A percentile compares a stretch with the other conserved stretches of the same genome.
These are phyloP conservation scores for Phytophthora sojae DNA, from an alignment of 352 stramenopile species.

Conservation along the genomic window DNA sequence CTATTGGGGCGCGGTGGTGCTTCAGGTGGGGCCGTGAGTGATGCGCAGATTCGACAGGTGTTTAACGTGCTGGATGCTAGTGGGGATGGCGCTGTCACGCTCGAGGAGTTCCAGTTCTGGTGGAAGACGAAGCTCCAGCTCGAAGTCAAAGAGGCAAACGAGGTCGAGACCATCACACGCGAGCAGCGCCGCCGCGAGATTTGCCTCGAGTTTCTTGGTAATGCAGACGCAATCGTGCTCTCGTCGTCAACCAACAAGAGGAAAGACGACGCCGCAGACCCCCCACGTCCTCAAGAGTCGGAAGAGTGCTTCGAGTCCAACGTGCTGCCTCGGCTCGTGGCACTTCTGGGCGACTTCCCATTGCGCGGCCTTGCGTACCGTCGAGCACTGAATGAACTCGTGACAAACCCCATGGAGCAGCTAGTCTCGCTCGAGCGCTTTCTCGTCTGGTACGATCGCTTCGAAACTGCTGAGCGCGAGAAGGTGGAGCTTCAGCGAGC, in stretches of 20 bases:
- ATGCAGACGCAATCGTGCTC: constrained; percentile 42
- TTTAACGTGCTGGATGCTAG: constrained; percentile 70
- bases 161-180: constrained; percentile 35
- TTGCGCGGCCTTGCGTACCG: constrained; percentile 62
- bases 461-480: constrained; percentile 55
- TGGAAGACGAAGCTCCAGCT: constrained; percentile 76
- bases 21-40: constrained; percentile 25
- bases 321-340: constrained; percentile 58
- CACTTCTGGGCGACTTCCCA: constrained; percentile 58
- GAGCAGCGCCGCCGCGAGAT: constrained; percentile 29
- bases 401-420: constrained; percentile 44
- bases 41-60: constrained; percentile 55
- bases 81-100: constrained; percentile 66
- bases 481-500: constrained; percentile 55
- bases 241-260: background rate
- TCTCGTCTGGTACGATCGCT: constrained; percentile 60
- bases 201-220: constrained; percentile 55
- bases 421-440: constrained; percentile 59
- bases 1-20: constrained; percentile 44
- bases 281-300: background rate
- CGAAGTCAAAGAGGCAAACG: constrained; percentile 54
- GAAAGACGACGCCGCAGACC: background rate
- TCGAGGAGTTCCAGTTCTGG: constrained; percentile 82
- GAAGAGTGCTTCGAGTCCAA: constrained; percentile 63
- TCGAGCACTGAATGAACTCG: constrained; percentile 54